Percentiles rank a stretch among this genome's conserved stretches.
These are phyloP conservation scores for Cucumis variabilis DNA, from an alignment of 331 rosid genomes.

Conservation along the genomic window DNA sequence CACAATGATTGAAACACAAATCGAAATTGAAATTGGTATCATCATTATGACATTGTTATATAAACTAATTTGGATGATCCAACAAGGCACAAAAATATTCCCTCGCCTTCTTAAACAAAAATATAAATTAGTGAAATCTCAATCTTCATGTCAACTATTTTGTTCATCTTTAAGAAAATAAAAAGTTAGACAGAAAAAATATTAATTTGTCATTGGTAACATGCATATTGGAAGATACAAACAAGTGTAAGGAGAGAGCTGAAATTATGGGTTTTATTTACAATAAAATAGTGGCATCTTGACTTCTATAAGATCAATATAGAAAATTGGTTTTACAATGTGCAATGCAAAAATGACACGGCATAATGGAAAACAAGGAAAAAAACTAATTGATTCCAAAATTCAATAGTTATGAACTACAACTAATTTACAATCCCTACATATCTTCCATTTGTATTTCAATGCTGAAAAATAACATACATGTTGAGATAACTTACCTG, in stretches of 20 bases:
- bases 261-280: background rate
- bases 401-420: background rate
- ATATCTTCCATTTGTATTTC: background rate
- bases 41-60: slow-evolving; percentile 4
- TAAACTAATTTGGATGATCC: background rate
- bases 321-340: too few species aligned
- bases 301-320: too few species aligned
- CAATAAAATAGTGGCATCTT: too few species aligned
- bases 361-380: too few species aligned
- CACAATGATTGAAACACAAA: too few species aligned
- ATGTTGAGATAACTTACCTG: slow-evolving; percentile 49
- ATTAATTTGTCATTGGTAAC: slow-evolving; percentile 3
- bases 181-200: slow-evolving; percentile 23
- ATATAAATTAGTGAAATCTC: background rate
- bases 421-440: background rate
- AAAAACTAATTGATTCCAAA: background rate
- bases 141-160: background rate
- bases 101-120: background rate
- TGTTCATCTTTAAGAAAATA: background rate
- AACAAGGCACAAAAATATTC: background rate
- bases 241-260: background rate
- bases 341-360: too few species aligned
- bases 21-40: background rate
- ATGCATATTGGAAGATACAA: slow-evolving; percentile 1
- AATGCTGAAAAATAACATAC: background rate